Conservation (phyloP, 805 yeast species). For the Myxozyma sirexii region DNA sequence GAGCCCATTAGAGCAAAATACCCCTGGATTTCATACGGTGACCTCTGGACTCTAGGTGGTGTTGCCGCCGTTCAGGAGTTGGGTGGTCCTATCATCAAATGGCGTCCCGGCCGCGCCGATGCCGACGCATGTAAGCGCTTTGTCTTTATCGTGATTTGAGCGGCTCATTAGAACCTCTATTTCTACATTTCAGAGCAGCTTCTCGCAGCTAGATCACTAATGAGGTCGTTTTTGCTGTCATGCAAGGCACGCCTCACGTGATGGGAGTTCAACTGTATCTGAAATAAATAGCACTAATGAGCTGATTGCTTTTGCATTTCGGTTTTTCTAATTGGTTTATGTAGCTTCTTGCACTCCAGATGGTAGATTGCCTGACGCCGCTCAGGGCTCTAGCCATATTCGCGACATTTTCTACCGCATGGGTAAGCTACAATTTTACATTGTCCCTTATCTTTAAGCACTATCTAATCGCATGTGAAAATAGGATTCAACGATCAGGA, state of each 20-base stretch:
- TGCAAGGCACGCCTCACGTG: constrained; percentile 1
- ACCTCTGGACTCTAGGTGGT: constrained; percentile 74
- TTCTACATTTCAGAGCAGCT: background rate
- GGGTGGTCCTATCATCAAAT: constrained; percentile 63
- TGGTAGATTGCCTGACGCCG: constrained; percentile 65
- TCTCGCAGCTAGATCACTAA: background rate
- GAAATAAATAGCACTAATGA: too few relatives aligned
- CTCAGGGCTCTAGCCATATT: constrained; percentile 57
- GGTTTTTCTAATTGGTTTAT: background rate
- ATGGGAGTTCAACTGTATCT: background rate
- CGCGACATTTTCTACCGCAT: constrained; percentile 57
- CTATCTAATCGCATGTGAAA: background rate
- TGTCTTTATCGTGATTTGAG: background rate
- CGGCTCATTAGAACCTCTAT: background rate
- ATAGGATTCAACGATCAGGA: constrained; percentile 61
- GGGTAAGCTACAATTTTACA: constrained; percentile 30
- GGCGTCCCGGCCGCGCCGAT: constrained; percentile 78
- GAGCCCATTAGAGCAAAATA: constrained; percentile 56
- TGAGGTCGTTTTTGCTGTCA: background rate
- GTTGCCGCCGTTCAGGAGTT: constrained; percentile 63
- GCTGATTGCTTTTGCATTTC: too few relatives aligned
- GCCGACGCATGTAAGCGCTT: constrained; percentile 27
- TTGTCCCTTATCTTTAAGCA: background rate
- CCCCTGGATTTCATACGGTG: constrained; percentile 67
- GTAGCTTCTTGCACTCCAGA: constrained; percentile 53